Evolutionary conservation across 1,284 basidiomycete species (phyloP).

Genomic region (Sanguinoderma infundibulare): DNA sequence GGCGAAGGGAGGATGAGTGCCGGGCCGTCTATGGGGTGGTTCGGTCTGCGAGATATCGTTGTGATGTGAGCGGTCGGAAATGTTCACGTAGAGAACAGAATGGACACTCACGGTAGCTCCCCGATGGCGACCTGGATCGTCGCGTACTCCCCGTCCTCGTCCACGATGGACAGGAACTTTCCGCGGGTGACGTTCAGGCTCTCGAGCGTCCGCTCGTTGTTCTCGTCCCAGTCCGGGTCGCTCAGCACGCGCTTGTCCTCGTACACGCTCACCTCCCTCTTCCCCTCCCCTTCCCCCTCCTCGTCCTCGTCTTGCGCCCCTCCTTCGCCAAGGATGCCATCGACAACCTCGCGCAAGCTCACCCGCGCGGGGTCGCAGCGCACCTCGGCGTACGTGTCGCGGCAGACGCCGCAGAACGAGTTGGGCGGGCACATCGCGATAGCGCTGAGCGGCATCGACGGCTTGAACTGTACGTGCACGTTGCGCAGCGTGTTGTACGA

Average conservation of each 20-base stretch:
- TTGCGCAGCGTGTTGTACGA: conserved; percentile 64
- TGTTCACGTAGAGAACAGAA: conserved; percentile 1
- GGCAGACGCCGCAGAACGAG: conserved; percentile 81
- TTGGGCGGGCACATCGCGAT: conserved; percentile 71
- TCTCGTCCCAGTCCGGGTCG: conserved; percentile 92
- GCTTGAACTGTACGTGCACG: conserved; percentile 78
- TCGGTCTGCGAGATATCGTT: conserved; percentile 44
- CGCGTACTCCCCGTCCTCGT: conserved; percentile 83
- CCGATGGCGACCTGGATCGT: conserved; percentile 79
- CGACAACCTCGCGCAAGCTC: conserved; percentile 76
- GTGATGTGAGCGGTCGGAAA: conserved; percentile 2
- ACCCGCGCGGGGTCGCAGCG: conserved; percentile 69
- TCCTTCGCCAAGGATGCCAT: conserved; percentile 60
- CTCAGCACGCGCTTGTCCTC: conserved; percentile 84
- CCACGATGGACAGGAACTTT: conserved; percentile 86
- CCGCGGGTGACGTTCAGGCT: conserved; percentile 74
- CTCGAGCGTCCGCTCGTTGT: conserved; percentile 71
- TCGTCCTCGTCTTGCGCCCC: background rate
- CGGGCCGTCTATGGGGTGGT: conserved; percentile 52
- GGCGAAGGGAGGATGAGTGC: conserved; percentile 65
- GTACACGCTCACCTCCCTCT: conserved; percentile 76
- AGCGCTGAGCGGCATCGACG: conserved; percentile 73
- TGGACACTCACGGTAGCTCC: conserved; percentile 65
- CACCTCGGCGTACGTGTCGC: conserved; percentile 82
- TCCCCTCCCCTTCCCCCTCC: conserved; percentile 37